Evolutionary conservation across 1,139 yeast species (phyloP).

Genomic region (Petasospora fabianii): DNA sequence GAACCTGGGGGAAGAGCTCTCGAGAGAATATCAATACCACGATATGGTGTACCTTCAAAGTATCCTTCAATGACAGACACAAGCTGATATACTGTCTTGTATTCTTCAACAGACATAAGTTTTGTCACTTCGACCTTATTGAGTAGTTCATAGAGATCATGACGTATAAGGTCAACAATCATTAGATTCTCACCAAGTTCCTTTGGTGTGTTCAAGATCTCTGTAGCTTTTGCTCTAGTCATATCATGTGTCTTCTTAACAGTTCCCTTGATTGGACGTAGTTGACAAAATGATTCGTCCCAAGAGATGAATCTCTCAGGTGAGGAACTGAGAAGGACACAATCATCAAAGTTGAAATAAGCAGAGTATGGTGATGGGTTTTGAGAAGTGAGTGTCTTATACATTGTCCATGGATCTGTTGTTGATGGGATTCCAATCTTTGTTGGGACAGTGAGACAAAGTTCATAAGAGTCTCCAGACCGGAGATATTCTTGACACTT

Average conservation of each 20-base stretch:
- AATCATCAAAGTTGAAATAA: slow-evolving; percentile 69
- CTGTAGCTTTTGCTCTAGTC: slow-evolving; percentile 55
- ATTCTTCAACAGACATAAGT: slow-evolving; percentile 90
- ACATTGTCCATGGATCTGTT: slow-evolving; percentile 71
- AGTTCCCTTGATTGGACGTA: slow-evolving; percentile 96
- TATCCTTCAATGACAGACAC: slow-evolving; percentile 83
- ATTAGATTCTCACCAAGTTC: slow-evolving; percentile 94
- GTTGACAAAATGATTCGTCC: slow-evolving; percentile 57
- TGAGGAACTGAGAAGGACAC: slow-evolving; percentile 75
- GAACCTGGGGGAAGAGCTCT: slow-evolving; percentile 95
- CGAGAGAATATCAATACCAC: slow-evolving; percentile 75
- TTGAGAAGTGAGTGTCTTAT: slow-evolving; percentile 61
- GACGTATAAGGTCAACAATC: slow-evolving; percentile 95
- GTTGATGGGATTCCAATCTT: slow-evolving; percentile 46
- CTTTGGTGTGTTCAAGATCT: slow-evolving; percentile 75
- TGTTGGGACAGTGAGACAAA: slow-evolving; percentile 84
- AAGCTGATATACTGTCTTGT: slow-evolving; percentile 82
- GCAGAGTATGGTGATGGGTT: slow-evolving; percentile 96
- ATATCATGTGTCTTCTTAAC: slow-evolving; percentile 61
- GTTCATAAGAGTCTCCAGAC: slow-evolving; percentile 90
- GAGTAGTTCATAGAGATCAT: slow-evolving; percentile 76
- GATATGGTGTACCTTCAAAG: slow-evolving; percentile 33
- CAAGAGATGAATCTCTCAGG: slow-evolving; percentile 92
- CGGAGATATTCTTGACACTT: slow-evolving; percentile 66
- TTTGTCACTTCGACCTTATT: slow-evolving; percentile 66